Evolutionary conservation across 257 asterid genomes (phyloP), one percentile per base, ranked within the genome.

Genomic region (Euphrasia confusa): DNA sequence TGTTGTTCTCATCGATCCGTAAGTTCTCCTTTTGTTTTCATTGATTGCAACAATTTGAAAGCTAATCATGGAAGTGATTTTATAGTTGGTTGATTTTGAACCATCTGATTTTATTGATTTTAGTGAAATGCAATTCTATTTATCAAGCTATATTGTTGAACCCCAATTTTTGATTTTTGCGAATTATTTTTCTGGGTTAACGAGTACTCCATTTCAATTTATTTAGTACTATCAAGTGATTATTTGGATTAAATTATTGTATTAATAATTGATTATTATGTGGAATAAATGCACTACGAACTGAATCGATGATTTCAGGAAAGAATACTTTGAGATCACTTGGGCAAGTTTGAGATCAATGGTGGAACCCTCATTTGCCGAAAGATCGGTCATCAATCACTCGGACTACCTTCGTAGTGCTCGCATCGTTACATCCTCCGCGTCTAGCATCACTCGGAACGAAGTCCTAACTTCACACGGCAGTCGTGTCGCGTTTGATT

Each of bases 321-420:
- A 93, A 67, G 99, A 89, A 37, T 89, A 75, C 57, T 82, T 60
- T 70, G 99, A 93, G 71, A 78, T 93, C 49, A 54, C 89, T 4
- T 93, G 99, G 99, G 81, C 97, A 72, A 73, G 72, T 55, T 78
- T 93, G 85, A 80, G 96, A 74, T 74, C 94, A 15, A 75, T 64
- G 80, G 96, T 93, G 63, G 99, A 93, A 59, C 97, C 99, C 7
- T 68, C 93, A 5, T 89, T 89, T 69, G 96, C 95, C 8, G 71
- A 82, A 58, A 80, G 89, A 81, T 44, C 89, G 2, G 47, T 93
- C 68, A 79, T 93, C 55, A 80, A 72, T 69, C 96, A 93, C 69
- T 26, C 62, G 15, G 97, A 93, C 7, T 89, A 89, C 76, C 82
- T 87, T 70, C 78, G 74, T 28, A 77, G 66, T 33, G 96, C 96